Percentiles rank a stretch among this genome's conserved stretches.
phyloP scores from a whole-genome alignment of 768 basidiomycete species.

The Boletus eberwhitei region DNA sequence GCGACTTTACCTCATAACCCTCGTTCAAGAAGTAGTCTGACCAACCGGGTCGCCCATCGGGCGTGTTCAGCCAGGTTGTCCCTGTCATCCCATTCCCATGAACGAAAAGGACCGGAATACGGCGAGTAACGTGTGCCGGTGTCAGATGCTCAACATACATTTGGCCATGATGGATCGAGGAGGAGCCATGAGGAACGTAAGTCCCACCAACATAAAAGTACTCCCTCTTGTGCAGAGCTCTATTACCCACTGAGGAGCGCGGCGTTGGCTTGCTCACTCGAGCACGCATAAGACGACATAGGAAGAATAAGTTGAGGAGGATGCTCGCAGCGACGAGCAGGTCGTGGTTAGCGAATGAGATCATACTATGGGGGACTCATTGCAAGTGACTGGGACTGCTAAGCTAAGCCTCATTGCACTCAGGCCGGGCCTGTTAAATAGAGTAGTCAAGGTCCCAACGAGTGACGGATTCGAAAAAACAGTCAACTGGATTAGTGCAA shows the following conservation, averaged over 20 bases:
- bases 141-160: slow-evolving; percentile 53
- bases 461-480: not conserved
- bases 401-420: no score
- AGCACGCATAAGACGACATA: slow-evolving; percentile 4
- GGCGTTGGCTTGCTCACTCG: not conserved
- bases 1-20: slow-evolving; percentile 44
- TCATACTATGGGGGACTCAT: slow-evolving; percentile 1
- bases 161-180: slow-evolving; percentile 40
- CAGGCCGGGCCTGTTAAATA: no score
- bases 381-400: not conserved
- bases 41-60: slow-evolving; percentile 54
- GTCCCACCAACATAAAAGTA: slow-evolving; percentile 49
- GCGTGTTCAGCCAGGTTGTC: slow-evolving; percentile 50
- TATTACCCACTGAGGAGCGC: slow-evolving; percentile 3
- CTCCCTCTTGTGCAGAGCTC: slow-evolving; percentile 42
- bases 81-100: slow-evolving; percentile 54
- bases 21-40: slow-evolving; percentile 50
- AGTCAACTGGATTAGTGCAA: not conserved
- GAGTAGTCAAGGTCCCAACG: no score
- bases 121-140: slow-evolving; percentile 37
- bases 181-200: slow-evolving; percentile 35
- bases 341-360: slow-evolving; percentile 2
- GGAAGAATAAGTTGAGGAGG: slow-evolving; percentile 18
- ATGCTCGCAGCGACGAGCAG: slow-evolving; percentile 10
- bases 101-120: slow-evolving; percentile 44